These are phyloP conservation scores for Fusarium metavorans DNA, from an alignment of 2,329 filamentous ascomycete genomes.

Conservation along the genomic window DNA sequence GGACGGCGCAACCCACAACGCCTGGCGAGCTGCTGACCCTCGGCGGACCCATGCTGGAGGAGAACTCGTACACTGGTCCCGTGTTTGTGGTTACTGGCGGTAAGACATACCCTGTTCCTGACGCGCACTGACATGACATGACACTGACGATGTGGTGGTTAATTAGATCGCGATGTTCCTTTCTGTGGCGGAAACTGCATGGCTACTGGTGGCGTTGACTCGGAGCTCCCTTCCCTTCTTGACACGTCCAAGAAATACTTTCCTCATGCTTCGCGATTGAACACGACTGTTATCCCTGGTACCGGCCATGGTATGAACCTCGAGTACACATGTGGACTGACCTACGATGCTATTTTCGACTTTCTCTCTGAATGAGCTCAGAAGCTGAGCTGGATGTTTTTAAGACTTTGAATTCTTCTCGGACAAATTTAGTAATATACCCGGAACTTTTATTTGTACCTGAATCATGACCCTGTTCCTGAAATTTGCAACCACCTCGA, in stretches of 20 bases:
- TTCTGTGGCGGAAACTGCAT: slow-evolving; percentile 74
- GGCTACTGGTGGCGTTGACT: slow-evolving; percentile 53
- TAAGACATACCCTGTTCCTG: slow-evolving; percentile 41
- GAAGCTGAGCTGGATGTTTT: not conserved
- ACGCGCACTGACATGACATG: not conserved
- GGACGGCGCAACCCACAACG: slow-evolving; percentile 67
- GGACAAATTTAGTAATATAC: slow-evolving; percentile 1
- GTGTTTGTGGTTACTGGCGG: slow-evolving; percentile 70
- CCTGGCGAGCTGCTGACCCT: slow-evolving; percentile 71
- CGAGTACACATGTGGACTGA: slow-evolving; percentile 49
- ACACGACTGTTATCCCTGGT: slow-evolving; percentile 64
- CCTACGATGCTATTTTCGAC: slow-evolving; percentile 53
- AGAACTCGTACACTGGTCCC: slow-evolving; percentile 62
- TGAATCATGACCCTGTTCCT: not conserved
- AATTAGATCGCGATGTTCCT: slow-evolving; percentile 59
- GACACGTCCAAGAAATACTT: slow-evolving; percentile 57
- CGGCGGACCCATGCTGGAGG: slow-evolving; percentile 49
- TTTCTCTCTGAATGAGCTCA: slow-evolving; percentile 46
- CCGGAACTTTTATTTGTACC: not conserved
- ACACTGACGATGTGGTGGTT: slow-evolving; percentile 12
- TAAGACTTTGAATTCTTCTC: not conserved
- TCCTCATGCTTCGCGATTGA: slow-evolving; percentile 60
- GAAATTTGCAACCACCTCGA: not conserved
- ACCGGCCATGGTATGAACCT: slow-evolving; percentile 66
- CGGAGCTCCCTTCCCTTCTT: slow-evolving; percentile 56